Conservation (phyloP, 1,284 basidiomycete species). For the Pseudomicrostroma phylloplanum region DNA sequence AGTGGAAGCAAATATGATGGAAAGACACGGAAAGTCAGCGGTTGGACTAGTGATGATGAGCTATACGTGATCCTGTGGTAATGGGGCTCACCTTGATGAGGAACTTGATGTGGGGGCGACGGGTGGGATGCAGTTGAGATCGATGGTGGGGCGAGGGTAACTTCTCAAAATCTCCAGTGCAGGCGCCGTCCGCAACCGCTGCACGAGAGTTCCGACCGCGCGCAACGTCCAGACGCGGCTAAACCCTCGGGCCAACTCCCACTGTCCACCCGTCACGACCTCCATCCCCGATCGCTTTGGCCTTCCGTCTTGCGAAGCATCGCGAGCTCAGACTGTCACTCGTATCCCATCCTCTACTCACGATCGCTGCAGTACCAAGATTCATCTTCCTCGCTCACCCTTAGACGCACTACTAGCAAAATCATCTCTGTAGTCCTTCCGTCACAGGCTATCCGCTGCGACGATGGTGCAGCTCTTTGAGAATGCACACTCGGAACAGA, state of each 20-base stretch:
- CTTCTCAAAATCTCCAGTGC: too few species aligned
- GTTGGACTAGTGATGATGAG: not conserved
- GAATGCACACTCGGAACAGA: constrained; percentile 29
- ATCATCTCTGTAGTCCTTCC: too few species aligned
- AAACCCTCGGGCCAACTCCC: constrained; percentile 1
- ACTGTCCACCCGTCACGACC: not conserved
- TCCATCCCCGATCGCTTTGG: not conserved
- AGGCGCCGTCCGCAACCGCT: too few species aligned
- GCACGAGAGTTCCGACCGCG: not conserved
- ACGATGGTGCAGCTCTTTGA: constrained; percentile 25
- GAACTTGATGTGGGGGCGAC: too few species aligned
- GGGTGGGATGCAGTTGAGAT: too few species aligned
- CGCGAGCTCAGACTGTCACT: not conserved
- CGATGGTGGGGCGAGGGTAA: too few species aligned
- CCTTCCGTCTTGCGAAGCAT: not conserved
- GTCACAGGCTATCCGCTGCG: too few species aligned
- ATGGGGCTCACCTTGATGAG: not conserved
- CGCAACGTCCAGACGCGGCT: constrained; percentile 1
- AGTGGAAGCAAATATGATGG: not conserved
- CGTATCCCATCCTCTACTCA: too few species aligned
- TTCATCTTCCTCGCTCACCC: too few species aligned
- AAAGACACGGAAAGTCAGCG: not conserved
- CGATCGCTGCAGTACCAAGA: too few species aligned
- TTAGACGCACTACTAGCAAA: too few species aligned
- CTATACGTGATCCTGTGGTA: not conserved